Evolutionary conservation across 139 green algal genomes (phyloP), one percentile per base, ranked within the genome.

Genomic region (Desmodesmus armatus): DNA sequence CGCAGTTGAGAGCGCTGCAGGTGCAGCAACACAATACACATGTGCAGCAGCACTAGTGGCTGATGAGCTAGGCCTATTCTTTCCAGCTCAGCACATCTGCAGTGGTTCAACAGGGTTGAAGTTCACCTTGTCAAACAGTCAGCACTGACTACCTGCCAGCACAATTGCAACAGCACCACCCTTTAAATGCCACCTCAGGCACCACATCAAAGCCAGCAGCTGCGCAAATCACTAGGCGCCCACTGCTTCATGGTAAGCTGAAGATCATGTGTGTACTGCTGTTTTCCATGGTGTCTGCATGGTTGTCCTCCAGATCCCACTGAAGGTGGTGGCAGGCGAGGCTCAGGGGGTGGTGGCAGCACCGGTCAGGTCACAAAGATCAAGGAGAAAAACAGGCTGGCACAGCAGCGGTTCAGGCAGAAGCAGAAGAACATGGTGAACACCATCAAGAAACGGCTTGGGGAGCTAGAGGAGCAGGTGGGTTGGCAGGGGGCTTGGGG

Each of bases 391-490:
- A 82, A 82, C 37, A 35, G 76, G 1, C 47, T 82, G 5, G 76
- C 76, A 21, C 76, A 82, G 55, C 76, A 82, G 55, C 76, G 76
- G 27, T 82, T 82, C 55, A 58, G 76, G 37, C 41, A 65, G 41
- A 82, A 82, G 47, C 76, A 82, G 76, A 82, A 82, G 37, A 82
- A 82, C 40, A 82, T 82, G 76, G 76, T 82, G 5, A 55, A 37
- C 2, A 72, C 55, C 1, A 43, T 82, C 17, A 82, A 82, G 37
- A 73, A 23, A 37, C 41, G 55, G 29, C 62, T 82, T 13, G 53
- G 53, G 9, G 76, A 82, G 40, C 41, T 80, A 1, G 73, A 80
- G 3, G 73, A 80, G 3, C 23, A 67, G 73, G 73, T 80, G 33
- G 11, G n/a, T n/a, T n/a, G n/a, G n/a, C n/a, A n/a, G n/a, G n/a